Evolutionary conservation across 2,329 filamentous ascomycete genomes (phyloP), one percentile per base, ranked within the genome.

Genomic region (Aspergillus phoenicis): DNA sequence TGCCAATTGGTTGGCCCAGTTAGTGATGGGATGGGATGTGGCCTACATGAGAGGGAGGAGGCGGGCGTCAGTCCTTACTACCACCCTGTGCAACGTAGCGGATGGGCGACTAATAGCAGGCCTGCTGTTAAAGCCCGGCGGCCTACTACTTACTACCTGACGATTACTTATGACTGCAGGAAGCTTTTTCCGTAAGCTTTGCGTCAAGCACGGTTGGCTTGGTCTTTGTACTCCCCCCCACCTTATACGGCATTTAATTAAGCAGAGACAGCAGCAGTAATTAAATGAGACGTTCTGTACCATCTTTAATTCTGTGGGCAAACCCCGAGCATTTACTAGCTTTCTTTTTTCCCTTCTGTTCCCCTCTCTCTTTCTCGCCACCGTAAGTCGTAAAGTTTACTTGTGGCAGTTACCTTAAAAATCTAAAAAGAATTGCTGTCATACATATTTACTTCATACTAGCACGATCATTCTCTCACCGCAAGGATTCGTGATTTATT

Each of bases 121-220:
- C 28, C 11, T 11, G 53, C 47, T 51, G n/a, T 11, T 51, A 20
- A 30, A 28, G 26, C 30, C 11, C 58, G 45, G 17, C 55, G 8
- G 33, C 33, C 33, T 36, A 30, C 28, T 11, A 30, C 28, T 30
- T 30, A 30, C 22, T 33, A 45, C 38, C 26, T 47, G 57, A 57
- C 26, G 22, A 58, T 30, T 30, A 30, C 28, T 30, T 41, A 36
- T 26, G 41, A n/a, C 20, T 39, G 33, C 51, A 52, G 62, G 62
- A 64, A 64, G 56, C 22, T 33, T 62, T 62, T 64, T 58, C 62
- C 62, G 62, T 47, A 8, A 17, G 22, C 52, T 36, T 43, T 13
- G 22, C 52, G 38, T 58, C 59, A 36, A 51, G 45, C 38, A 45
- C 51, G 52, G 54, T 54, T 47, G 28, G 24, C 43, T 33, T 24